A percentile compares a stretch with the other conserved stretches of the same genome.
Evolutionary conservation across 495 filamentous ascomycete genomes (phyloP).

Genomic region (Viridothelium virens): DNA sequence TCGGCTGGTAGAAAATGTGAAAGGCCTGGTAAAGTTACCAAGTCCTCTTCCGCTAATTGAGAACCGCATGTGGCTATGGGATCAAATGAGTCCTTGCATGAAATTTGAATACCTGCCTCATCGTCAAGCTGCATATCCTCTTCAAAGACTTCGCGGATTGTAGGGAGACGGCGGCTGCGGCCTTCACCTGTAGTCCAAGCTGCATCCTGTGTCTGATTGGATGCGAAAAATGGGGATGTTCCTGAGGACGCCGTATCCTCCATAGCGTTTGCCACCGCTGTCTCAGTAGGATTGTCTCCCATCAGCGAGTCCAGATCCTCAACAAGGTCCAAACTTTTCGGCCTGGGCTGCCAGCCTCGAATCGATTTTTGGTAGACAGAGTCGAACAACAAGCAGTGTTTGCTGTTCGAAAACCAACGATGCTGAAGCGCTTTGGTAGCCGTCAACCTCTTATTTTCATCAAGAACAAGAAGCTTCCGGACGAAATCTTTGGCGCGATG

Average conservation of each 20-base stretch:
- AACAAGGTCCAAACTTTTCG: slow-evolving; percentile 23
- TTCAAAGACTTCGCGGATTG: background rate
- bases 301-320: slow-evolving; percentile 22
- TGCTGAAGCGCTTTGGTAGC: slow-evolving; percentile 50
- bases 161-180: background rate
- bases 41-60: too few species aligned
- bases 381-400: slow-evolving; percentile 38
- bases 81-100: too few species aligned
- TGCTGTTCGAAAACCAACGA: slow-evolving; percentile 50
- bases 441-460: slow-evolving; percentile 46
- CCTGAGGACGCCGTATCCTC: too few species aligned
- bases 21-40: background rate
- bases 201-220: background rate
- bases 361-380: slow-evolving; percentile 42
- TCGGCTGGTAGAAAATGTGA: background rate
- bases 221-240: background rate
- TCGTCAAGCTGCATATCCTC: background rate
- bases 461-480: slow-evolving; percentile 43
- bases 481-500: slow-evolving; percentile 48
- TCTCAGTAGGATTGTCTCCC: background rate
- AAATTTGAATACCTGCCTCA: background rate
- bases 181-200: background rate
- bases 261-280: too few species aligned
- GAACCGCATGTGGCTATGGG: too few species aligned
- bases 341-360: slow-evolving; percentile 43